phyloP scores from a whole-genome alignment of 192 early-diverging fungal species.

The Globomyces pollinis-pini region DNA sequence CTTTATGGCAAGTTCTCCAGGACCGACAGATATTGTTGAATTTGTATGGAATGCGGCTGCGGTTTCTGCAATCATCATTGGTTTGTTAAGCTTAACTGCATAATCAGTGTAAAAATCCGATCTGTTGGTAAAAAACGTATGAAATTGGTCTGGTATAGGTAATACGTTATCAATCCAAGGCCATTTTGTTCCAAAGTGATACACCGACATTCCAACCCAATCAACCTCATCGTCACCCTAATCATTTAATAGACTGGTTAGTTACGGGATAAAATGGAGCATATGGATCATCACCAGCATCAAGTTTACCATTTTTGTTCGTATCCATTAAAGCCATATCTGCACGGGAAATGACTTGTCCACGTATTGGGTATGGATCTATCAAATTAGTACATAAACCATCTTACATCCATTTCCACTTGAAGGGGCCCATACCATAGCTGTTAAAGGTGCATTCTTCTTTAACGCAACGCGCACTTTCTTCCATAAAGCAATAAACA shows the following conservation, averaged over 20 bases:
- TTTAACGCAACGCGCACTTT: conserved; percentile 22
- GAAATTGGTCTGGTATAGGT: conserved; percentile 5
- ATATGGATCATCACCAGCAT: conserved; percentile 34
- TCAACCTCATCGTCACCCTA: conserved; percentile 35
- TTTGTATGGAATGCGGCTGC: conserved; percentile 25
- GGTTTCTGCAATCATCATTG: conserved; percentile 24
- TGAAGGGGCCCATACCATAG: conserved; percentile 39
- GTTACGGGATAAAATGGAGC: conserved; percentile 44
- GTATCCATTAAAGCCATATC: conserved; percentile 17
- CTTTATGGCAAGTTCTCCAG: conserved; percentile 28
- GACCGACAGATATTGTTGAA: conserved; percentile 15
- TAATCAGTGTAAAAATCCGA: conserved; percentile 23
- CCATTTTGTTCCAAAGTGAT: conserved; percentile 17
- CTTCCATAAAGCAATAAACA: conserved; percentile 20
- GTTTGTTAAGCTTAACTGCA: conserved; percentile 17
- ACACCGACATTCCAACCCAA: conserved; percentile 38
- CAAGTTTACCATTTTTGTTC: conserved; percentile 36
- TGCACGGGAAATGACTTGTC: not conserved
- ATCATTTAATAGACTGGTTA: no score
- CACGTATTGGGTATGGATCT: no score
- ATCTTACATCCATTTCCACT: conserved; percentile 23
- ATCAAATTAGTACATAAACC: conserved; percentile 15
- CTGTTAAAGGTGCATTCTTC: conserved; percentile 1
- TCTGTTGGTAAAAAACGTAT: conserved; percentile 2
- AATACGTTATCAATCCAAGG: conserved; percentile 2